phyloP scores from a whole-genome alignment of 257 asterid genomes.

The Petrea volubilis region DNA sequence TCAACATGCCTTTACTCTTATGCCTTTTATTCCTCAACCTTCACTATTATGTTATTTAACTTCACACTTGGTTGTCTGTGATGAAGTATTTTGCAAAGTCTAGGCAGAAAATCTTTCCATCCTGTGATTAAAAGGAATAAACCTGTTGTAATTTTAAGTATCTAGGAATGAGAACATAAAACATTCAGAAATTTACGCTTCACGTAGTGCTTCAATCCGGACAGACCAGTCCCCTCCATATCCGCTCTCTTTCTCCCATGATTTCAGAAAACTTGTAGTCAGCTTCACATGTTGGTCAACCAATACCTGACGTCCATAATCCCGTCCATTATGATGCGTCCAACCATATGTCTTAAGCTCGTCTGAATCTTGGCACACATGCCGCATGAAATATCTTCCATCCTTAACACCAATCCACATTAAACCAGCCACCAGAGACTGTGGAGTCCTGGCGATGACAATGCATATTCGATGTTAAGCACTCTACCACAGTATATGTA shows the following conservation, averaged over 20 bases:
- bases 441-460: conserved; percentile 72
- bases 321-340: conserved; percentile 91
- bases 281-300: conserved; percentile 72
- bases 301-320: conserved; percentile 86
- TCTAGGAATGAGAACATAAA: conserved; percentile 25
- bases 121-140: background rate
- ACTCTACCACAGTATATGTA: background rate
- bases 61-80: background rate
- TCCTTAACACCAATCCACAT: conserved; percentile 97
- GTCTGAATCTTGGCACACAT: conserved; percentile 88
- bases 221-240: conserved; percentile 99
- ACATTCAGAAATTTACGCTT: conserved; percentile 53
- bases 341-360: conserved; percentile 87
- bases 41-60: conserved; percentile 15
- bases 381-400: conserved; percentile 85
- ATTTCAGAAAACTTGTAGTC: conserved; percentile 84
- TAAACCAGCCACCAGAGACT: conserved; percentile 87
- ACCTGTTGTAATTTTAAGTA: background rate
- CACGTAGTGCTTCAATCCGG: conserved; percentile 66
- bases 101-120: conserved; percentile 4
- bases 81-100: conserved; percentile 18
- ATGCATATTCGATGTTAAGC: conserved; percentile 15
- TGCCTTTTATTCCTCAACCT: conserved; percentile 17
- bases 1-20: conserved; percentile 4
- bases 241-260: conserved; percentile 74